Evolutionary conservation across 2,329 filamentous ascomycete genomes (phyloP).

Genomic region (Colletotrichum spaethianum): DNA sequence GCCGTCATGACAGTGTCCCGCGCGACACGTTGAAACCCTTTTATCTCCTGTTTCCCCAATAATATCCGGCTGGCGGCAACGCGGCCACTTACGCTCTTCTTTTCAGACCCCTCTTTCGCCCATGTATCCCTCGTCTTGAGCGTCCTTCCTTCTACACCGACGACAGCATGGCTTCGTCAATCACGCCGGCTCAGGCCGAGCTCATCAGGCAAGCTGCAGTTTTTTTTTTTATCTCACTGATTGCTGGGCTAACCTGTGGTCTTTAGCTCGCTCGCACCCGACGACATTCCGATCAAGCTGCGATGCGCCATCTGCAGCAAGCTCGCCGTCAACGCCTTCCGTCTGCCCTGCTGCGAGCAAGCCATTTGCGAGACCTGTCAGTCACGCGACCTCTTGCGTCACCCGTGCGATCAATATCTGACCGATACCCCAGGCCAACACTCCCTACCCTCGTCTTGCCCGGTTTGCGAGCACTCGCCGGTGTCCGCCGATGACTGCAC

Average conservation of each 20-base stretch:
- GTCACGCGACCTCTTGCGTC: conserved; percentile 48
- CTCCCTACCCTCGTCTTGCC: conserved; percentile 83
- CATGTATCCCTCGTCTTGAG: conserved; percentile 41
- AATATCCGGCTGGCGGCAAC: conserved; percentile 8
- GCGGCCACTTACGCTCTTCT: conserved; percentile 17
- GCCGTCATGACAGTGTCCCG: conserved; percentile 34
- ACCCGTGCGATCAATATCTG: conserved; percentile 18
- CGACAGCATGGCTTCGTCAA: conserved; percentile 45
- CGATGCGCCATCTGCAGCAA: conserved; percentile 95
- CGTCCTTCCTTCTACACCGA: conserved; percentile 29
- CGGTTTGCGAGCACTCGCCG: conserved; percentile 93
- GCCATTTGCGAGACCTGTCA: conserved; percentile 92
- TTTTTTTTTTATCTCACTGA: not conserved
- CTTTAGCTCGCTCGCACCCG: conserved; percentile 79
- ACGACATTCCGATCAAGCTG: conserved; percentile 95
- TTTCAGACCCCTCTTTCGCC: conserved; percentile 31
- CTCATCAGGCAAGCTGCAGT: conserved; percentile 65
- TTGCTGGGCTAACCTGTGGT: conserved; percentile 34
- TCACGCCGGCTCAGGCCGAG: conserved; percentile 69
- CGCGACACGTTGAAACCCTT: conserved; percentile 27
- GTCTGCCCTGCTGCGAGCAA: conserved; percentile 94
- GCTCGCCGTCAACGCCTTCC: conserved; percentile 90
- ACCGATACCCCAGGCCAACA: conserved; percentile 75
- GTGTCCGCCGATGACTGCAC: conserved; percentile 89
- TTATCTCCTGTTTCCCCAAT: conserved; percentile 1